Evolutionary conservation across 139 green algal species (phyloP), one percentile per base, ranked within the genome.

Genomic region (Nannochloris sp.): DNA sequence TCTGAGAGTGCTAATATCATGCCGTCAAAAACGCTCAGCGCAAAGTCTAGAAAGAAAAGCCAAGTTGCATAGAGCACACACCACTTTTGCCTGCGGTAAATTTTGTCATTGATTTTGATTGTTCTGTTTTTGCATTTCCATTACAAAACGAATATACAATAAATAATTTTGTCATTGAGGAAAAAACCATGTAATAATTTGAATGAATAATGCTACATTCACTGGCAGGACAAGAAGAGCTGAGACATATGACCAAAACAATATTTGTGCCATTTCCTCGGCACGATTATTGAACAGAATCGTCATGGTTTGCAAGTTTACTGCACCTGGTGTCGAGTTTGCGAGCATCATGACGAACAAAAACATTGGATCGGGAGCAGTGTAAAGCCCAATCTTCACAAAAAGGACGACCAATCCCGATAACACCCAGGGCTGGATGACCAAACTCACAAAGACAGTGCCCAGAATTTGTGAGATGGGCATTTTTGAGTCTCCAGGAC

Each of bases 211-310:
- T 36, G 48, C 64, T 6, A 84, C 64, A 59, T 73, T 81, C 5
- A 64, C 44, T 1, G 82, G 82, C 0, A 89, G 60, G 8, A 69
- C 78, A 37, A 85, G 19, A 11, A 89, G 59, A 5, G 60, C 51
- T 0, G 44, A 53, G 1, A 89, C 44, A 66, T 89, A 89, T 53
- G 82, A 64, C 66, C 63, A 87, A 54, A 89, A 89, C 34, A 89
- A 71, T 1, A 89, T 60, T 24, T 60, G 53, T 8, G 60, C 73
- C 68, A 89, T 74, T 60, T 87, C 83, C 8, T 44, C 64, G 10
- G 75, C 66, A 1, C 58, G 48, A 18, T 44, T n/a, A 40, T 78
- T 78, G 27, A 73, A 62, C 29, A 88, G 61, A 25, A 89, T 70
- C 3, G 76, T 77, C 18, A 81, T 48, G 36, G 71, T 78, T 64